These are phyloP conservation scores for Acanthamoeba triangularis DNA, from an alignment of 208 protist genomes.

Conservation along the genomic window DNA sequence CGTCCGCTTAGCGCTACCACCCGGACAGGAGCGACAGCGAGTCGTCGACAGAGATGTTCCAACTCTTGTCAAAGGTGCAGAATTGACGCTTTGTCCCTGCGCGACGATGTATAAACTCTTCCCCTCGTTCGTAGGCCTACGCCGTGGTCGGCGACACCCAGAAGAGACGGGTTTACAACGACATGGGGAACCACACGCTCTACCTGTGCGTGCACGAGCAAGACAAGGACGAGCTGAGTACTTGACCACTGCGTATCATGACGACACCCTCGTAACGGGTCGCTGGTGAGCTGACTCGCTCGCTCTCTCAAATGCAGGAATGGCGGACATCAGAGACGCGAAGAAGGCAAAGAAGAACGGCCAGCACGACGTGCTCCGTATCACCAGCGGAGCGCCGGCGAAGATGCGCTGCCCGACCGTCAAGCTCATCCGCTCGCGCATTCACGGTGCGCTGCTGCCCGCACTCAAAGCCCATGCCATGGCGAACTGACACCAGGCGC, in stretches of 20 bases:
- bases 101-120: background rate
- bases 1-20: background rate
- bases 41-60: slow-evolving; percentile 6
- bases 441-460: background rate
- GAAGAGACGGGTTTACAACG: slow-evolving; percentile 2
- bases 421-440: background rate
- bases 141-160: background rate
- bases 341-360: background rate
- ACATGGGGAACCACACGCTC: slow-evolving; percentile 23
- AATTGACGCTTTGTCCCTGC: too few relatives aligned
- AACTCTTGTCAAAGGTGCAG: background rate
- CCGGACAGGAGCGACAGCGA: background rate
- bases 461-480: background rate
- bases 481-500: background rate
- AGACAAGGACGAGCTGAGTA: slow-evolving; percentile 11
- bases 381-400: background rate
- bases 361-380: background rate
- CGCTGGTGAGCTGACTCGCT: background rate
- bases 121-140: background rate
- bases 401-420: background rate
- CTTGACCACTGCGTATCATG: background rate
- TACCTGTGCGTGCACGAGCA: slow-evolving; percentile 30
- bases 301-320: background rate
- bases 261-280: background rate
- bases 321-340: background rate